phyloP scores from a whole-genome alignment of 352 stramenopile species.

The Globisporangium recalcitrans region DNA sequence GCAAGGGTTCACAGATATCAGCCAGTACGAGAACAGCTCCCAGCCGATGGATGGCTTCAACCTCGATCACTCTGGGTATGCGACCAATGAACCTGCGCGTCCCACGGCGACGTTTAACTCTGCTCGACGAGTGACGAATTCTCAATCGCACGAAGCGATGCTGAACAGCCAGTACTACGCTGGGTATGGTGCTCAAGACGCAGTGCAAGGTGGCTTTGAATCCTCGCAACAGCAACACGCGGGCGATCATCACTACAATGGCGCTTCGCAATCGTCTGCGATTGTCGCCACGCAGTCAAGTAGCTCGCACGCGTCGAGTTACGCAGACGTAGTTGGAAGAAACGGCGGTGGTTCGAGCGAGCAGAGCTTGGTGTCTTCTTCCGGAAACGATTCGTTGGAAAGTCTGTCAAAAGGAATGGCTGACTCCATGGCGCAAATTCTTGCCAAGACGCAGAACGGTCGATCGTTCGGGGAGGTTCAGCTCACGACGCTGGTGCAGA shows the following conservation, averaged over 20 bases:
- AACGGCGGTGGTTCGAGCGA: slow-evolving; percentile 2
- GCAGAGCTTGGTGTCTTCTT: slow-evolving; percentile 11
- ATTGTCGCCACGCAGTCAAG: slow-evolving; percentile 11
- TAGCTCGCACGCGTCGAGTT: slow-evolving; percentile 17
- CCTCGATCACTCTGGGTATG: slow-evolving; percentile 11
- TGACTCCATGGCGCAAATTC: slow-evolving; percentile 34
- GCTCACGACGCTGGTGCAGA: slow-evolving; percentile 30
- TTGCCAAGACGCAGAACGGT: slow-evolving; percentile 26
- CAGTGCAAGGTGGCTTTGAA: slow-evolving; percentile 6
- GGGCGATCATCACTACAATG: slow-evolving; percentile 15
- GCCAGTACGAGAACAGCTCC: slow-evolving; percentile 20
- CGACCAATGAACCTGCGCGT: neutral
- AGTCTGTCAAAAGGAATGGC: slow-evolving; percentile 27
- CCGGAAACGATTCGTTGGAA: slow-evolving; percentile 22
- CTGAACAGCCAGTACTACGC: slow-evolving; percentile 15
- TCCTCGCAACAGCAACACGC: slow-evolving; percentile 10
- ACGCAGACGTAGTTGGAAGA: slow-evolving; percentile 22
- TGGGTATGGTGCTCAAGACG: neutral
- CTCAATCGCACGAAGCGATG: slow-evolving; percentile 6
- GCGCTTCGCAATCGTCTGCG: slow-evolving; percentile 7
- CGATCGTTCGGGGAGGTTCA: slow-evolving; percentile 30
- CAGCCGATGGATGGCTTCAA: slow-evolving; percentile 17
- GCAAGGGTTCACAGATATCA: slow-evolving; percentile 22
- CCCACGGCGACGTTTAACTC: neutral
- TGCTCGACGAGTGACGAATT: slow-evolving; percentile 1